These are phyloP conservation scores for Exophiala phaeomuriformis DNA, from an alignment of 2,329 filamentous ascomycete species.

Conservation along the genomic window DNA sequence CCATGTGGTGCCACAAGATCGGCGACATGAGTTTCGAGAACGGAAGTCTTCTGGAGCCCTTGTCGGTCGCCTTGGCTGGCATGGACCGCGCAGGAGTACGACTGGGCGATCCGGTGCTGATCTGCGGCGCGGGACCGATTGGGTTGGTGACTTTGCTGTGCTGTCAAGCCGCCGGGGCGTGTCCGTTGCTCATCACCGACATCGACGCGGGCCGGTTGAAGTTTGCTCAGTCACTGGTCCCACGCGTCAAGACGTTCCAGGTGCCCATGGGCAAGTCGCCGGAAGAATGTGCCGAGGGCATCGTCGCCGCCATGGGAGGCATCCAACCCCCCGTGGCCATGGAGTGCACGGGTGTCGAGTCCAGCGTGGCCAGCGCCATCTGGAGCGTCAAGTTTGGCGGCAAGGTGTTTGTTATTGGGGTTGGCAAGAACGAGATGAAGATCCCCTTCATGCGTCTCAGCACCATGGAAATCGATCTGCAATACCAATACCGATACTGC, in stretches of 20 bases:
- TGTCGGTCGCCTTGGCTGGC: slow-evolving; percentile 80
- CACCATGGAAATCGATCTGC: slow-evolving; percentile 84
- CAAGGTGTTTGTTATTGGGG: slow-evolving; percentile 93
- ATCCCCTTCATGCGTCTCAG: slow-evolving; percentile 92
- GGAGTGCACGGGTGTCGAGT: slow-evolving; percentile 94
- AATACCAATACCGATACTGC: slow-evolving; percentile 93
- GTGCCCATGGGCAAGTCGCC: slow-evolving; percentile 38
- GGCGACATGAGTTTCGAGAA: slow-evolving; percentile 86
- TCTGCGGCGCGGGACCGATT: slow-evolving; percentile 91
- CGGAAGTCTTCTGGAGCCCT: slow-evolving; percentile 81
- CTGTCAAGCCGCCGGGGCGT: slow-evolving; percentile 76
- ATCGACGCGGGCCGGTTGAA: slow-evolving; percentile 78
- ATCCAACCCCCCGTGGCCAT: slow-evolving; percentile 74
- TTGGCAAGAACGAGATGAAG: slow-evolving; percentile 90
- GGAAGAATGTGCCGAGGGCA: slow-evolving; percentile 63
- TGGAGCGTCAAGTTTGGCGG: slow-evolving; percentile 91
- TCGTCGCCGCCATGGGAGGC: slow-evolving; percentile 65
- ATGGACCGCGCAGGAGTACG: slow-evolving; percentile 74
- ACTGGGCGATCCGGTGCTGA: slow-evolving; percentile 77
- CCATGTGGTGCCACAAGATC: slow-evolving; percentile 94
- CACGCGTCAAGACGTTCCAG: slow-evolving; percentile 66
- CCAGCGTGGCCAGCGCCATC: slow-evolving; percentile 75
- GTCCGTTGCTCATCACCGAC: slow-evolving; percentile 87
- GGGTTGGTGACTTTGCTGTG: slow-evolving; percentile 83
- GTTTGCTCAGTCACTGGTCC: slow-evolving; percentile 78